These are phyloP conservation scores for Hericium coralloides DNA, from an alignment of 768 basidiomycete species.

Conservation along the genomic window DNA sequence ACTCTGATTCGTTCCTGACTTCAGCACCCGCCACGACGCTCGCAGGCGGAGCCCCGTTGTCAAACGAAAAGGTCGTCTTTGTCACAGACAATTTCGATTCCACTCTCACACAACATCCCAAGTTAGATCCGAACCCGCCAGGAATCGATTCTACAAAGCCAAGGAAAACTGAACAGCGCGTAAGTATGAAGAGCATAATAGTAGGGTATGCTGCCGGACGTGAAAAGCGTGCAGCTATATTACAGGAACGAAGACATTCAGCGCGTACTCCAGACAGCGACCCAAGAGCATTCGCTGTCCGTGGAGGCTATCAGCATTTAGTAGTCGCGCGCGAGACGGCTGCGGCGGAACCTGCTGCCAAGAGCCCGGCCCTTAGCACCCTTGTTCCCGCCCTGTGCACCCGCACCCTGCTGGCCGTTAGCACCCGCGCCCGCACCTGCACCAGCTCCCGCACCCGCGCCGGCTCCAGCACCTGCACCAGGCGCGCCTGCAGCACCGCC, in stretches of 20 bases:
- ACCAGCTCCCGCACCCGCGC: constrained; percentile 5
- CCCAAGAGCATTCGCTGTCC: background rate
- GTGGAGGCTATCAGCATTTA: background rate
- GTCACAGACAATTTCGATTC: background rate
- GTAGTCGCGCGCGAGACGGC: constrained; percentile 7
- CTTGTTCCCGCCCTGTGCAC: background rate
- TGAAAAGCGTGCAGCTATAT: background rate
- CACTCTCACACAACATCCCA: background rate
- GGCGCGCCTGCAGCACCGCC: constrained; percentile 4
- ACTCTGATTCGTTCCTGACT: no score
- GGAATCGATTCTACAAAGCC: constrained; percentile 7
- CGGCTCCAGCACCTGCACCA: constrained; percentile 2
- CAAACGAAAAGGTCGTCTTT: no score
- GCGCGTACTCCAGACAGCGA: no score
- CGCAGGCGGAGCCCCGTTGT: no score
- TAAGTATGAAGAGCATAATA: constrained; percentile 1
- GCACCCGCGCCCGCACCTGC: constrained; percentile 9
- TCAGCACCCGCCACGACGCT: no score
- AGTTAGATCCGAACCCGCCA: constrained; percentile 9
- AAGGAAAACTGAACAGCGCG: constrained; percentile 4
- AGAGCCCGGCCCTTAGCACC: background rate
- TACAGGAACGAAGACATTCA: background rate
- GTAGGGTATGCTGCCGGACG: constrained; percentile 4
- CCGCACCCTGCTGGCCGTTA: no score
- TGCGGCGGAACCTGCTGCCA: background rate